Evolutionary conservation across 2,329 filamentous ascomycete genomes (phyloP), one percentile per base, ranked within the genome.

Genomic region (Fusarium hainanense): DNA sequence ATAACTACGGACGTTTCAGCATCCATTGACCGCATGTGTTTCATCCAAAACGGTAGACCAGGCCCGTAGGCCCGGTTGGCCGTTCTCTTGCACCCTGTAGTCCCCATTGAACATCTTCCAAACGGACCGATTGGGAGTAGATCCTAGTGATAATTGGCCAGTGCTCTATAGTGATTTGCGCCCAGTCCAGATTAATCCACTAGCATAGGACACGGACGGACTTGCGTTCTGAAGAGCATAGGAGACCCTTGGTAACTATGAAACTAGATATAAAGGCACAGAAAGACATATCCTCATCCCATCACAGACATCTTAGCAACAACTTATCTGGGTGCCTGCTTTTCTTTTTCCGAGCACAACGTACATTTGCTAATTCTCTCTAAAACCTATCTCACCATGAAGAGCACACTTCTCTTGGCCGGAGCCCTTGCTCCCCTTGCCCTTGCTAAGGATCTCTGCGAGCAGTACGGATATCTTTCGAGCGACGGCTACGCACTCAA

Each of bases 391-490:
- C 25, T 18, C 21, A 62, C 14, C 5, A 63, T 63, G 57, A 63
- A 62, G 59, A 20, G 25, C 14, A 54, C 57, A 40, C 40, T 62
- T 46, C 20, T 62, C n/a, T 54, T 62, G 14, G 40, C 58, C 9
- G 56, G 58, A 14, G 44, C 50, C 21, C 37, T 62, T 16, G 58
- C 56, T 34, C 58, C 58, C 4, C 6, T 62, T 6, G 40, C 58
- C 3, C 12, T 62, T 1, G 58, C 58, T 0, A 23, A 62, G 8
- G 30, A 30, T 14, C 58, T 62, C 3, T 62, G 56, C 30, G 56
- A 62, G 37, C 58, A 52, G 12, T 62, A 62, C 25, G 42, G 56
- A 16, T 62, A 61, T 40, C 50, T 61, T 10, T 11, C 58, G 7
- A 62, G 52, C 18, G 56, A 21, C 0, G 58, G 58, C 14, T 61